Base-by-base conservation (phyloP, 495 filamentous ascomycete species). In the Penicillium herquei region DNA sequence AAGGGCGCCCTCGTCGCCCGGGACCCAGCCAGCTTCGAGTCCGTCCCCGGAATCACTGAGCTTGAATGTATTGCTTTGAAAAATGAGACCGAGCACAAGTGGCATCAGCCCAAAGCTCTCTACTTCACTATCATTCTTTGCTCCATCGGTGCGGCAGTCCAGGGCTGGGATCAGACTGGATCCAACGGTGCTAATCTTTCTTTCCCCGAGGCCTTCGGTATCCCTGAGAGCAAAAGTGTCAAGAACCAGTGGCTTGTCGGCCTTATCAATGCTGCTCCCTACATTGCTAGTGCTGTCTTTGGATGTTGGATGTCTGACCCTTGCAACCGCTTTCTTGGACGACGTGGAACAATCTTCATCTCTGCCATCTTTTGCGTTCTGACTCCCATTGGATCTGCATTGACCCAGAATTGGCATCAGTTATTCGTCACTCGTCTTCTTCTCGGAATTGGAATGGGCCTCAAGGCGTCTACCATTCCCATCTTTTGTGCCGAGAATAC, bases 151-250 rank as follows among this genome's bases (percentile, higher is more conserved):
- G 87, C 87, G 45, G 85, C 85, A 7, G 83, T 87, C 4, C 86
- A 89, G 54, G 82, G 82, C 31, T 88, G 84, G 85, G 86, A 88
- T 64, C 84, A 88, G 58, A 87, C 86, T n/a, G 85, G 85, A n/a
- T 84, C 81, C 47, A 89, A 89, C 56, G 86, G 85, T 43, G 86
- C 86, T 32, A 88, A 88, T 51, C 64, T 89, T 39, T 78, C 77
- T 16, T 88, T 87, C 64, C 82, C 82, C 0, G 54, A 63, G 26
- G 78, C 79, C 31, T 84, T 89, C 56, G 81, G 80, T 16, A 84
- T 88, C 39, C 76, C 78, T 1, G 65, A 73, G 12, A 37, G 54
- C 7, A 44, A 42, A 0, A 64, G 56, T 18, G 55, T 63, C 7
- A 61, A 59, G 12, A 82, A 88, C 61, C 66, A 76, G 18, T 87